A percentile compares a stretch with the other conserved stretches of the same genome.
These are phyloP conservation scores for Bifiguratus adelaidae DNA, from an alignment of 192 early-diverging fungal species.

Conservation along the genomic window DNA sequence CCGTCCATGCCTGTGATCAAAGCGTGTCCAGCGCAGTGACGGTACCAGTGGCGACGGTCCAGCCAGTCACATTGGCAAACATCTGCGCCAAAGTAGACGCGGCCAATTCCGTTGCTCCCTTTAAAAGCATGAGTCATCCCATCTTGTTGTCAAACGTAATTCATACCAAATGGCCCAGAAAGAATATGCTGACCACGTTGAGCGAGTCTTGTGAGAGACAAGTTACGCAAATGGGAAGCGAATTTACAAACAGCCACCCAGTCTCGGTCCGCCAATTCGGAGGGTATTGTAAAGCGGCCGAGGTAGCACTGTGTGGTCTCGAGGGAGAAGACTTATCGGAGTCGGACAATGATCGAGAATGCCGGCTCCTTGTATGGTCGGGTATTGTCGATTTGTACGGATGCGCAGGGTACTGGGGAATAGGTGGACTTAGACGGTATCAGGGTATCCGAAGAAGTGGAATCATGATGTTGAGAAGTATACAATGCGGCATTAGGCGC, in stretches of 20 bases:
- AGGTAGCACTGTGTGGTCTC: no score
- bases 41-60: slow-evolving; percentile 53
- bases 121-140: not conserved
- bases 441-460: no score
- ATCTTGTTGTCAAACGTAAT: not conserved
- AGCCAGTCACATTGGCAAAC: slow-evolving; percentile 57
- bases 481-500: no score
- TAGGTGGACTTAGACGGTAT: no score
- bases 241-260: slow-evolving; percentile 19
- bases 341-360: no score
- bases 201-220: slow-evolving; percentile 57
- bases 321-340: no score
- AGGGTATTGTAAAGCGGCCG: no score
- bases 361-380: no score
- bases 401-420: no score
- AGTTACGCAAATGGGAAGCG: slow-evolving; percentile 44
- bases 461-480: no score
- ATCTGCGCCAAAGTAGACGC: slow-evolving; percentile 60
- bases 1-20: slow-evolving; percentile 63
- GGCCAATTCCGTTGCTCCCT: slow-evolving; percentile 48
- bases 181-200: slow-evolving; percentile 51
- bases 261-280: no score
- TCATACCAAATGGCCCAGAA: slow-evolving; percentile 51
- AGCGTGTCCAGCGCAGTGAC: slow-evolving; percentile 65
- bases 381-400: no score